Base-by-base conservation (phyloP, 257 asterid genomes). In the Penstemon davidsonii region DNA sequence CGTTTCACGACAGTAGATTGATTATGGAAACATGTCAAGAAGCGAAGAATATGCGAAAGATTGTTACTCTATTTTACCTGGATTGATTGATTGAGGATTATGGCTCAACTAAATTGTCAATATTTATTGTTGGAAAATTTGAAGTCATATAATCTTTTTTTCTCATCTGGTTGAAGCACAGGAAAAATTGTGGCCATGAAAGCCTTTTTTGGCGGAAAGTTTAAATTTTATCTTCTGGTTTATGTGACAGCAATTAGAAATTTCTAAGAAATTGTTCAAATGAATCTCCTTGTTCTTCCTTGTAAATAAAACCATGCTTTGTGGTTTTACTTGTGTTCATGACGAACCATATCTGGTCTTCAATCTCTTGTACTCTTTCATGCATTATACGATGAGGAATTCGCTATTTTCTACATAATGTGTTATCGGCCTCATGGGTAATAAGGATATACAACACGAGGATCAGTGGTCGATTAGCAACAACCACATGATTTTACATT, bases 11-110 rank as follows among this genome's bases (percentile, higher is more conserved):
- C 78, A 93, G 99, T 79, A 76, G 88, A 74, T 71, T 93, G 88
- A 85, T 93, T 64, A 93, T 90, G 97, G 99, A 93, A 73, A 93
- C 99, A 4, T 93, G 99, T 70, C 96, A 87, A 79, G 97, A 93
- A 81, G 99, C 97, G 0, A 93, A 93, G 82, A 87, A 87, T 51
- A 81, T 88, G 81, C 78, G 99, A 46, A 93, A 93, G 84, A 93
- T 90, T 53, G 99, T 93, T 39, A 90, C 99, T 66, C 96, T 93
- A 11, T 93, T 93, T 68, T 93, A 93, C 85, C 81, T 93, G 67
- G 99, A 93, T 69, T 93, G 84, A 39, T 9, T 9, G n/a, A 82
- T 7, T 47, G 11, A 50, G 64, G 70, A 56, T 58, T 6, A 36
- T 52, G 47, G 18, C 37, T 37, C 18, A 41, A 19, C 50, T 53